Base-by-base conservation (phyloP, 805 yeast genomes). In the Yamadazyma sp. region DNA sequence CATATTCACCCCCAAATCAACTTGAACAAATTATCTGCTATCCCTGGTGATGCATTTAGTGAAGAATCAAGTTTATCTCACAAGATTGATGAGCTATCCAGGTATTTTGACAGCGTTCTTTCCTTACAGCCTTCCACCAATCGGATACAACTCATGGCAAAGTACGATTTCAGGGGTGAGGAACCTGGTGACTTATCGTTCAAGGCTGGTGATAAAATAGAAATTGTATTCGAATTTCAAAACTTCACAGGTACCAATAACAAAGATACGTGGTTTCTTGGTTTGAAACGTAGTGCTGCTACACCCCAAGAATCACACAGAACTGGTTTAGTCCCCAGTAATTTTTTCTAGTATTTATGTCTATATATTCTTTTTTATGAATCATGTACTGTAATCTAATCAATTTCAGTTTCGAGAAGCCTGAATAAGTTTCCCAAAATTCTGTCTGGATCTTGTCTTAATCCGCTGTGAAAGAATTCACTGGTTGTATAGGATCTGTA, bases 401-500 rank as follows among this genome's bases (percentile, higher is more conserved):
- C 40, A 14, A 64, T 53, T 18, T 71, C 79, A 9, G 53, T 44
- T 6, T 67, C 67, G 2, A 73, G 47, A 19, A 74, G 47, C 18
- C 41, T 49, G 51, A 72, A 70, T 31, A 76, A 55, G 3, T 57
- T 45, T 2, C 61, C 66, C 38, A 75, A 46, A 2, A 76, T 67
- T 17, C 47, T 57, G 4, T 57, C 62, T 1, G 76, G 60, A 32
- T 64, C 59, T 0, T 65, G 65, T 19, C 76, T 57, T 11, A 73
- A 45, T 0, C 82, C 82, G 45, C 71, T 68, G 47, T 76, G 80
- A 53, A 76, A 74, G 40, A 52, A 65, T 37, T 73, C 77, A 45
- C 69, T 71, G 22, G 77, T 69, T n/a, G 71, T 58, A 38, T 55
- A 66, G 41, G 62, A 65, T 45, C 67, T 54, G 39, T 67, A 52